Evolutionary conservation across 768 basidiomycete genomes (phyloP).

Genomic region (Trichaptum fuscoviolaceum): DNA sequence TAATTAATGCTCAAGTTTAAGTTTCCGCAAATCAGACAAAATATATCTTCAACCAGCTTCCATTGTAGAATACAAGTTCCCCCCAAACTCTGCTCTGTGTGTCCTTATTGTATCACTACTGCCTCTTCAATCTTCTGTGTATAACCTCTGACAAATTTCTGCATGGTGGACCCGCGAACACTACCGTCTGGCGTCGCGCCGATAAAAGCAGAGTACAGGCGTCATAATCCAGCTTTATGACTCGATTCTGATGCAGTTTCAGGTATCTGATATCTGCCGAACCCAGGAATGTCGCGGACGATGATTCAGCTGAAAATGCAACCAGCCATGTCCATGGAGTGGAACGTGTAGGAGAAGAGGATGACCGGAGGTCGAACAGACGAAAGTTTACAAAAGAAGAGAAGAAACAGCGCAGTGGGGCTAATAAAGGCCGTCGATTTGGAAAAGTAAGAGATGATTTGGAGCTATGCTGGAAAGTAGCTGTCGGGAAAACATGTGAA

Average conservation of each 20-base stretch:
- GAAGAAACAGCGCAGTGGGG: conserved; percentile 70
- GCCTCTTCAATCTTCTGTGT: neutral
- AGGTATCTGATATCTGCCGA: conserved; percentile 37
- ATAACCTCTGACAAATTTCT: neutral
- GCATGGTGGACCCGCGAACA: neutral
- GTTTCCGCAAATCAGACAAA: too few relatives aligned
- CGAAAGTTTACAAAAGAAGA: conserved; percentile 52
- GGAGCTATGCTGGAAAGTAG: conserved; percentile 78
- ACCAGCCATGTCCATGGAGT: conserved; percentile 24
- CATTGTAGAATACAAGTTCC: too few relatives aligned
- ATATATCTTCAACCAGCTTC: too few relatives aligned
- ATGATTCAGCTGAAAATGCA: conserved; percentile 61
- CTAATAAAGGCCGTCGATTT: conserved; percentile 81
- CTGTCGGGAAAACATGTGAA: conserved; percentile 64
- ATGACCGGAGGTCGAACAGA: conserved; percentile 23
- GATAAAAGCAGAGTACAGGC: conserved; percentile 43
- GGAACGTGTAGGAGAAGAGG: conserved; percentile 16
- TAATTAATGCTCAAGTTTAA: too few relatives aligned
- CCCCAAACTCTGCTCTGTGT: too few relatives aligned
- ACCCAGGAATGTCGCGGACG: conserved; percentile 33
- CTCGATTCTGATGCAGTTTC: conserved; percentile 4
- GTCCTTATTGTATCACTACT: too few relatives aligned
- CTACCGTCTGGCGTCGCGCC: conserved; percentile 44
- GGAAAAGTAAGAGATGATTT: conserved; percentile 73
- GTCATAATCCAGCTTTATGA: neutral